Conservation (phyloP, 208 protist species). For the Leishmania tarentolae region DNA sequence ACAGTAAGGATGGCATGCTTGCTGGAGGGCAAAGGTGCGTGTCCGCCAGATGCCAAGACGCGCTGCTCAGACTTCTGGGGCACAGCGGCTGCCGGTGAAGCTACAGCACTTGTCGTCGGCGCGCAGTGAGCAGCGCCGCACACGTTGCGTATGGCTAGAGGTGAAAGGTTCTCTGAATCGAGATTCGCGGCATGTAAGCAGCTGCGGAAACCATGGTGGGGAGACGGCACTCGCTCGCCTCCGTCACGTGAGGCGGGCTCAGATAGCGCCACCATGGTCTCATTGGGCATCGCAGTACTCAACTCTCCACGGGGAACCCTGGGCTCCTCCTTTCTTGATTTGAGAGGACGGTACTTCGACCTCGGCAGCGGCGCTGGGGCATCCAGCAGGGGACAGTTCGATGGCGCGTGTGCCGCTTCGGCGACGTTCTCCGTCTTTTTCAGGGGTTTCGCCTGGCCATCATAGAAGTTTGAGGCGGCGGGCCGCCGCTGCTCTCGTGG, state of each 20-base stretch:
- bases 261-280: not conserved
- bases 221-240: not conserved
- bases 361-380: slow-evolving; percentile 8
- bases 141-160: not conserved
- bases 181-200: not conserved
- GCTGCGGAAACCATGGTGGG: not conserved
- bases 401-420: not conserved
- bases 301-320: not conserved
- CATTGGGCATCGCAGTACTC: not conserved
- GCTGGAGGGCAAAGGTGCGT: no score
- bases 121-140: no score
- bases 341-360: not conserved
- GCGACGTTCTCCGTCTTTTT: not conserved
- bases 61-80: not conserved
- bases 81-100: not conserved
- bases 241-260: not conserved
- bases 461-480: slow-evolving; percentile 4
- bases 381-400: not conserved
- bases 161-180: not conserved
- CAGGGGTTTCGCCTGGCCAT: not conserved
- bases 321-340: not conserved
- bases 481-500: not conserved
- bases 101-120: not conserved
- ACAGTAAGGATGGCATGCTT: not conserved
- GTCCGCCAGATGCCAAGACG: no score